A percentile compares a stretch with the other conserved stretches of the same genome.
Conservation (phyloP, 352 stramenopile species). For the Pythium angustatum region DNA sequence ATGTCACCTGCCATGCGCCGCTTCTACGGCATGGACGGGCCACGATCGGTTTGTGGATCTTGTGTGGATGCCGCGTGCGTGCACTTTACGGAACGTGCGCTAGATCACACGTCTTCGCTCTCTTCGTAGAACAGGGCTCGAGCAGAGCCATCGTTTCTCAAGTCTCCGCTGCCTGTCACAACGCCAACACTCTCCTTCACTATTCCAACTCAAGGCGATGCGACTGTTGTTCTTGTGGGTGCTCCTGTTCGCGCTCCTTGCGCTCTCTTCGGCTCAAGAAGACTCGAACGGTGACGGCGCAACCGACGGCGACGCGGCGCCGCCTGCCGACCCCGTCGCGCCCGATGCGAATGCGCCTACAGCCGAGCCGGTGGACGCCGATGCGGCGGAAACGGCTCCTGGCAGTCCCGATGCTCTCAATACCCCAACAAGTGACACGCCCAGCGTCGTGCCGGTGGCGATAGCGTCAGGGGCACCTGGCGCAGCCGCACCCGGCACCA, state of each 20-base stretch:
- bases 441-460: constrained; percentile 9
- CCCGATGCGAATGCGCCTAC: background rate
- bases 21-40: constrained; percentile 9
- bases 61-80: background rate
- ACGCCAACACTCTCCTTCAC: too few species aligned
- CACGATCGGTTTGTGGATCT: background rate
- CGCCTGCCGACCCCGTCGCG: background rate
- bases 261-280: constrained; percentile 12
- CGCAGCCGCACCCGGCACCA: background rate
- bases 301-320: background rate
- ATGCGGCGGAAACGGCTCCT: background rate
- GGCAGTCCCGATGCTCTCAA: background rate
- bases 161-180: background rate
- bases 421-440: background rate
- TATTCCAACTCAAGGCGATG: constrained; percentile 1
- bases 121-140: background rate
- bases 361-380: background rate
- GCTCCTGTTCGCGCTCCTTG: constrained; percentile 15
- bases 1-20: background rate
- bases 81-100: too few species aligned
- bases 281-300: background rate
- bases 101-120: too few species aligned
- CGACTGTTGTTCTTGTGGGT: constrained; percentile 17
- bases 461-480: background rate
- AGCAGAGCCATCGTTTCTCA: background rate